Conservation (phyloP, 768 basidiomycete genomes). For the Boletales sp. region DNA sequence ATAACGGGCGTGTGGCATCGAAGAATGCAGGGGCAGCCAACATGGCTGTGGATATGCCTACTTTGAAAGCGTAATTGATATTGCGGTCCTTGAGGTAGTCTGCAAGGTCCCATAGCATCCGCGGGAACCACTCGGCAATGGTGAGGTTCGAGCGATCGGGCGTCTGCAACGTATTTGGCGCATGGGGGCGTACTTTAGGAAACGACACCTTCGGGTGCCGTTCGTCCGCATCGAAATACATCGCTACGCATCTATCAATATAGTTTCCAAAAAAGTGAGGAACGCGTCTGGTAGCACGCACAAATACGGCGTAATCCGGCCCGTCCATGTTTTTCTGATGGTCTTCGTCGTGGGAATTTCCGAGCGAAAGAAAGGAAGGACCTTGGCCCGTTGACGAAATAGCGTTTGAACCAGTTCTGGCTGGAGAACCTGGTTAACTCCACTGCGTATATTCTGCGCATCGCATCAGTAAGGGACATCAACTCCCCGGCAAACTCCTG, state of each 20-base stretch:
- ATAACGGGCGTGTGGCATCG: slow-evolving; percentile 69
- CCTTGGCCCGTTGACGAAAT: slow-evolving; percentile 24
- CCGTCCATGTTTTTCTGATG: slow-evolving; percentile 12
- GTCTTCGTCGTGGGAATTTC: slow-evolving; percentile 12
- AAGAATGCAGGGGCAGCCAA: slow-evolving; percentile 89
- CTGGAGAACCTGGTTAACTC: slow-evolving; percentile 46
- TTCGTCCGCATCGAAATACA: slow-evolving; percentile 48
- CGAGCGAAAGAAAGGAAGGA: slow-evolving; percentile 19
- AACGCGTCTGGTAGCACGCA: slow-evolving; percentile 13
- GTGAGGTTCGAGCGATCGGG: slow-evolving; percentile 61
- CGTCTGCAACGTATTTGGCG: slow-evolving; percentile 82
- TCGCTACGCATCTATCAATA: slow-evolving; percentile 30
- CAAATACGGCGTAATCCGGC: slow-evolving; percentile 39
- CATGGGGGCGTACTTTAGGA: slow-evolving; percentile 79
- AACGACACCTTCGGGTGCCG: slow-evolving; percentile 61
- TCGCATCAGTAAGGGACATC: slow-evolving; percentile 76
- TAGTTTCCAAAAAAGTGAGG: slow-evolving; percentile 3
- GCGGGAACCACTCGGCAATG: slow-evolving; percentile 58
- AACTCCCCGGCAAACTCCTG: slow-evolving; percentile 92
- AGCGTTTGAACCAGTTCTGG: slow-evolving; percentile 40
- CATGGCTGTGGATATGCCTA: slow-evolving; percentile 77
- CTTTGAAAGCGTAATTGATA: slow-evolving; percentile 85
- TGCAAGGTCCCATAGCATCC: slow-evolving; percentile 70
- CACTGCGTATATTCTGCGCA: slow-evolving; percentile 71
- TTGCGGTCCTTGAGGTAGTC: slow-evolving; percentile 65